phyloP scores from a whole-genome alignment of 2,329 filamentous ascomycete genomes.

The Lecanosticta acicola region DNA sequence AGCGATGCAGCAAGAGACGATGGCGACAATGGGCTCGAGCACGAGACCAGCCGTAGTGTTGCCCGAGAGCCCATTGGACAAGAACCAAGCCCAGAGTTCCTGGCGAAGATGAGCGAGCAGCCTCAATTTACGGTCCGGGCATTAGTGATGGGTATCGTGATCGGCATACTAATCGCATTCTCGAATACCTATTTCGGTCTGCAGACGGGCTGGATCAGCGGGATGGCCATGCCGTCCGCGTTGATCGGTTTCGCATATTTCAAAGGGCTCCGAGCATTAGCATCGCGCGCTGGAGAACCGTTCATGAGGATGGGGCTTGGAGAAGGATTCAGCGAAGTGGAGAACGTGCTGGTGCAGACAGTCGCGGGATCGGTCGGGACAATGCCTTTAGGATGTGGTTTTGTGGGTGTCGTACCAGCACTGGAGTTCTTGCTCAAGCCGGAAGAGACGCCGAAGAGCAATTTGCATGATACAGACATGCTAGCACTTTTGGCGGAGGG shows the following conservation, averaged over 20 bases:
- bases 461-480: constrained; percentile 19
- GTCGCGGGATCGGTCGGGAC: constrained; percentile 93
- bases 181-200: constrained; percentile 99
- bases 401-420: constrained; percentile 90
- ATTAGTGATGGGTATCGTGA: constrained; percentile 69
- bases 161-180: constrained; percentile 88
- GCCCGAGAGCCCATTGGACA: constrained; percentile 25
- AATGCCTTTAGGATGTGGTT: constrained; percentile 92
- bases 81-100: constrained; percentile 26
- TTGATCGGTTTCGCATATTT: constrained; percentile 94
- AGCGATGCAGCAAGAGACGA: constrained; percentile 5
- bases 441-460: constrained; percentile 52
- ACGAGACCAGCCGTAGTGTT: constrained; percentile 20
- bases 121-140: constrained; percentile 75
- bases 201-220: constrained; percentile 76
- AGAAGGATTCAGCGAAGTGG: constrained; percentile 78
- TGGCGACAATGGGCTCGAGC: constrained; percentile 12
- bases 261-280: constrained; percentile 65
- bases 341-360: constrained; percentile 94
- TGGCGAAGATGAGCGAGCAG: constrained; percentile 29
- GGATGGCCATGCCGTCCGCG: constrained; percentile 95
- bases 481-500: constrained; percentile 14
- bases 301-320: constrained; percentile 24
- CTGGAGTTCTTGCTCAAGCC: constrained; percentile 76
- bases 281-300: constrained; percentile 49